Evolutionary conservation across 202 grass and related monocot genomes (phyloP), one percentile per base, ranked within the genome.

Genomic region (Setaria viridis): DNA sequence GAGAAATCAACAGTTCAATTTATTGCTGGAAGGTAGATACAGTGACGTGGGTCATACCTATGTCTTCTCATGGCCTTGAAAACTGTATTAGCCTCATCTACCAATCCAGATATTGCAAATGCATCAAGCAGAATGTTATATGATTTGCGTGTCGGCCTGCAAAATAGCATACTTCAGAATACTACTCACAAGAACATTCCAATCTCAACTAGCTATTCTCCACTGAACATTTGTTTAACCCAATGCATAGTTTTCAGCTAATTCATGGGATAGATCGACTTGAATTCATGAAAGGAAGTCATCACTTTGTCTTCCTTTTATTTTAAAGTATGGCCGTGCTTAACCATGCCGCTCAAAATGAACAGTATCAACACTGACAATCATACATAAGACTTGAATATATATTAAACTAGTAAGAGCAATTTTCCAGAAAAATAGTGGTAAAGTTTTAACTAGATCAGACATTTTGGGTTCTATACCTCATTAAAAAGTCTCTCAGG

Each of bases 121-220:
- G 93, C 96, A 85, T 96, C 93, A 87, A 96, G 88, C 87, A 99
- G 83, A 71, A 99, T 99, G 79, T 99, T 99, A 77, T 94, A 99
- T 64, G 96, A 89, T 95, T 99, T 94, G 41, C 82, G 86, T 79
- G 93, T 96, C 12, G 96, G 96, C 85, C 93, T 99, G 83, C 82
- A 62, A 83, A 87, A 82, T 72, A 74, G 76, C 25, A 82, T 75
- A 64, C 62, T 70, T 80, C 47, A 11, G 66, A 83, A 56, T 60
- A 87, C 6, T 86, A 90, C 21, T 54, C 56, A 80, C 14, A 29
- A 59, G 42, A 46, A 79, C 46, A 74, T 74, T 74, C 43, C 67
- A 17, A 80, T 87, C 25, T 70, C n/a, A 76, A n/a, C 75, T 10
- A 83, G 48, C 62, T 87, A 46, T 80, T 84, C 21, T 76, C 51